Evolutionary conservation across 306 rosid genomes (phyloP).

Genomic region (Glycyrrhiza uralensis): DNA sequence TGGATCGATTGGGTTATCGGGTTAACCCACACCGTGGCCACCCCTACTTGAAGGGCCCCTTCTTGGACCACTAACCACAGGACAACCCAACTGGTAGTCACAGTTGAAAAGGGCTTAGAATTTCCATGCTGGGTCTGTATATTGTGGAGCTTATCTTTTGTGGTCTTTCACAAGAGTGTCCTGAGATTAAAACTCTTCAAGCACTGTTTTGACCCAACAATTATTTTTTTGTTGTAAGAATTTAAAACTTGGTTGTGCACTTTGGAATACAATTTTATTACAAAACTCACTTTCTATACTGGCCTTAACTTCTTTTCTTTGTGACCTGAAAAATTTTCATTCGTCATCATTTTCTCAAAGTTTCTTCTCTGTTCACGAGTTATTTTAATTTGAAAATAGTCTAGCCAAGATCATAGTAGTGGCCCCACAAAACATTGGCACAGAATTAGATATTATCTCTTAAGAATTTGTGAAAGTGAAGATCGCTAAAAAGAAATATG

Average conservation of each 20-base stretch:
- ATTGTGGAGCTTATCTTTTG: not conserved
- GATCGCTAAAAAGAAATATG: not conserved
- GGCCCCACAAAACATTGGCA: not conserved
- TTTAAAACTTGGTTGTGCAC: no score
- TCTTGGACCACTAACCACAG: slow-evolving; percentile 21
- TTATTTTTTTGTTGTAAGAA: no score
- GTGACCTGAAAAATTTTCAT: not conserved
- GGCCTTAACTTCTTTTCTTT: not conserved
- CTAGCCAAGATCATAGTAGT: not conserved
- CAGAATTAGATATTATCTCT: not conserved
- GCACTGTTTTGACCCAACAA: no score
- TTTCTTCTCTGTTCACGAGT: not conserved
- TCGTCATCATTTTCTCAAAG: not conserved
- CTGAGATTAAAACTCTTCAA: no score
- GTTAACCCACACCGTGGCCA: no score
- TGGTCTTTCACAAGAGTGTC: no score
- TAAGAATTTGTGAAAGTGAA: not conserved
- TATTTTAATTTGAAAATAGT: not conserved
- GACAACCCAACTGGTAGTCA: not conserved
- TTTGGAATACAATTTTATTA: no score
- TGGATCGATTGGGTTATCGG: no score
- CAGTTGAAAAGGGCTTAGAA: not conserved
- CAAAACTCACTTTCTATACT: not conserved
- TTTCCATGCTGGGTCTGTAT: not conserved
- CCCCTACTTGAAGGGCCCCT: not conserved